phyloP scores from a whole-genome alignment of 768 basidiomycete genomes.

The Tephrocybe sp. region DNA sequence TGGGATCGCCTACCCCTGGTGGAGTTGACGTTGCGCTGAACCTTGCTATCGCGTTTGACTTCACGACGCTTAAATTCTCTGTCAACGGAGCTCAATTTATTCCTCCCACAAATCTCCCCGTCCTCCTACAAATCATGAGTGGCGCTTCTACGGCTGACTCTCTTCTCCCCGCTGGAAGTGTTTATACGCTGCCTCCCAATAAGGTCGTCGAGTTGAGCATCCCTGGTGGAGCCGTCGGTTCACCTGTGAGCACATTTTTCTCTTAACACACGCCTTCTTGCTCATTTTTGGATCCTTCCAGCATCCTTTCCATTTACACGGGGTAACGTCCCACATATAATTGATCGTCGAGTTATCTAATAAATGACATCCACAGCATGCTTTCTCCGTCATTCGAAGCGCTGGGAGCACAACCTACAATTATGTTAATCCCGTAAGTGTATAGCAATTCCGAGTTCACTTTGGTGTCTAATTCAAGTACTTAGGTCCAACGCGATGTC shows the following conservation, averaged over 20 bases:
- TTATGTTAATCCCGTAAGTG: constrained; percentile 39
- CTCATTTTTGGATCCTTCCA: background rate
- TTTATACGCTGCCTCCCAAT: constrained; percentile 45
- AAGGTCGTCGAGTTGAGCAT: constrained; percentile 42
- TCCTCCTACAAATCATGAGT: constrained; percentile 59
- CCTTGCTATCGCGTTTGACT: constrained; percentile 19
- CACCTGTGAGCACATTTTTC: constrained; percentile 21
- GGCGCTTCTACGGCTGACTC: constrained; percentile 44
- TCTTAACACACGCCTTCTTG: constrained; percentile 6
- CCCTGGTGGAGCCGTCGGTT: constrained; percentile 30
- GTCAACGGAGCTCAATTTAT: constrained; percentile 30
- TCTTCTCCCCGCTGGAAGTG: constrained; percentile 43
- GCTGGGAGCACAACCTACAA: constrained; percentile 30
- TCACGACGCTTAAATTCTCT: constrained; percentile 15
- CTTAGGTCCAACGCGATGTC: constrained; percentile 27
- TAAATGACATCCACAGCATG: constrained; percentile 23
- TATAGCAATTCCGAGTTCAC: background rate
- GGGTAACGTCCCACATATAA: constrained; percentile 24
- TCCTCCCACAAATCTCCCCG: constrained; percentile 33
- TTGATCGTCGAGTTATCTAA: too few relatives aligned
- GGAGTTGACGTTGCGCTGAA: constrained; percentile 23
- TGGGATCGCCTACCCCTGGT: constrained; percentile 14
- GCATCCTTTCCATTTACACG: constrained; percentile 30
- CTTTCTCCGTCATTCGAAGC: constrained; percentile 35
- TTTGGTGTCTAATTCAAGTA: background rate